phyloP scores from a whole-genome alignment of 768 basidiomycete species.

The Tylopilus vinaceipallidus region DNA sequence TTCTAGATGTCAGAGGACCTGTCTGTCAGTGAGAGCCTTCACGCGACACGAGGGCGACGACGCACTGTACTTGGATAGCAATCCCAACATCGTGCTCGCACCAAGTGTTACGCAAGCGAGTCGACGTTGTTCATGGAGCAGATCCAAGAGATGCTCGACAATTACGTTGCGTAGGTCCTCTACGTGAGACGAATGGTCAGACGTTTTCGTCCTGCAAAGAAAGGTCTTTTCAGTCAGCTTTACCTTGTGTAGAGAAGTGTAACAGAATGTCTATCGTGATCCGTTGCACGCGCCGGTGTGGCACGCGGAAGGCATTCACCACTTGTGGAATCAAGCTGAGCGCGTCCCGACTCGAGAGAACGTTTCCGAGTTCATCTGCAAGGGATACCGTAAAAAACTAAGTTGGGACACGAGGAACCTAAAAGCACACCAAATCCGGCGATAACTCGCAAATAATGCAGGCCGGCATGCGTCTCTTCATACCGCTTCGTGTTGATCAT shows the following conservation, averaged over 20 bases:
- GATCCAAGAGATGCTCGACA: slow-evolving; percentile 7
- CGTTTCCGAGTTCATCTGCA: slow-evolving; percentile 7
- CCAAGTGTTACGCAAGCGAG: slow-evolving; percentile 16
- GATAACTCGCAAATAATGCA: slow-evolving; percentile 25
- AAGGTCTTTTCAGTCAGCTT: neutral
- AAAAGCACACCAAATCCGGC: slow-evolving; percentile 21
- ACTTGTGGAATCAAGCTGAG: slow-evolving; percentile 10
- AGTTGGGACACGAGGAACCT: neutral
- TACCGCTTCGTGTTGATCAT: slow-evolving; percentile 17
- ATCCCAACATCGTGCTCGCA: slow-evolving; percentile 12
- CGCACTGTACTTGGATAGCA: slow-evolving; percentile 18
- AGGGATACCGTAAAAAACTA: neutral
- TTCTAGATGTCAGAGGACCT: slow-evolving; percentile 3
- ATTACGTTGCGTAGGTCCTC: slow-evolving; percentile 13
- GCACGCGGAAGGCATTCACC: slow-evolving; percentile 14
- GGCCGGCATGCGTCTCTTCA: slow-evolving; percentile 13
- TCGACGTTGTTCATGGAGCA: slow-evolving; percentile 18
- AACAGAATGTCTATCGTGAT: slow-evolving; percentile 11
- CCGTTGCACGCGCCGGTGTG: slow-evolving; percentile 17
- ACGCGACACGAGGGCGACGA: neutral
- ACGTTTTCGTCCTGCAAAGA: slow-evolving; percentile 3
- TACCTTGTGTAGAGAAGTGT: slow-evolving; percentile 12
- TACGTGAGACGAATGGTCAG: neutral
- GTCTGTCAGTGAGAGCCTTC: neutral
- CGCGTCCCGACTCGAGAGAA: slow-evolving; percentile 1